Evolutionary conservation across 176 grass and related monocot species (phyloP).

Genomic region (Eleusine coracana): DNA sequence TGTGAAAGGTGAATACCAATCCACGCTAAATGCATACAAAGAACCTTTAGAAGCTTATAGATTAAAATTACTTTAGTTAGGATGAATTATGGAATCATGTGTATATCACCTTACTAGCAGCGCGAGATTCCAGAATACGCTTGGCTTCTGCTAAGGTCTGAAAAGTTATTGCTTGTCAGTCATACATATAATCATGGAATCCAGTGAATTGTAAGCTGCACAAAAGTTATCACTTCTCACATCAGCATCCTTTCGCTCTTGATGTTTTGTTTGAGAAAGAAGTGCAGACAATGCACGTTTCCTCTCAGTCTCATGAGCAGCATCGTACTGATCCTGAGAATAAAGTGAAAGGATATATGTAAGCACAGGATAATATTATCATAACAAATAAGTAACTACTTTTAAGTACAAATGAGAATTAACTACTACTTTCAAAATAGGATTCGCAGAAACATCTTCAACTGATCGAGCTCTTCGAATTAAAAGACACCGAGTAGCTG

Average conservation of each 20-base stretch:
- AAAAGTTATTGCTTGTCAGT: conserved; percentile 35
- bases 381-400: conserved; percentile 30
- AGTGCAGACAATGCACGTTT: conserved; percentile 86
- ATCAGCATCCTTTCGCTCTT: conserved; percentile 90
- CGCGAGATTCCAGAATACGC: conserved; percentile 81
- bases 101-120: conserved; percentile 79
- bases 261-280: conserved; percentile 80
- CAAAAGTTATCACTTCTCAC: conserved; percentile 39
- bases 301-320: conserved; percentile 81
- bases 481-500: conserved; percentile 78
- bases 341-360: conserved; percentile 7
- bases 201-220: conserved; percentile 15
- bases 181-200: conserved; percentile 12
- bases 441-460: conserved; percentile 81
- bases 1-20: background rate
- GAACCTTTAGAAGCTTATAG: conserved; percentile 10
- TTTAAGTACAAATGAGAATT: conserved; percentile 19
- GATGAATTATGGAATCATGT: conserved; percentile 18
- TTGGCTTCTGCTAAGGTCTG: conserved; percentile 95
- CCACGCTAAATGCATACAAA: conserved; percentile 6
- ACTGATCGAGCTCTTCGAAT: conserved; percentile 83
- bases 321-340: conserved; percentile 76
- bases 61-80: conserved; percentile 10
- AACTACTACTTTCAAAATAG: conserved; percentile 75
- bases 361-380: conserved; percentile 21